These are phyloP conservation scores for Metschnikowia matae DNA, from an alignment of 805 yeast genomes.

Conservation along the genomic window DNA sequence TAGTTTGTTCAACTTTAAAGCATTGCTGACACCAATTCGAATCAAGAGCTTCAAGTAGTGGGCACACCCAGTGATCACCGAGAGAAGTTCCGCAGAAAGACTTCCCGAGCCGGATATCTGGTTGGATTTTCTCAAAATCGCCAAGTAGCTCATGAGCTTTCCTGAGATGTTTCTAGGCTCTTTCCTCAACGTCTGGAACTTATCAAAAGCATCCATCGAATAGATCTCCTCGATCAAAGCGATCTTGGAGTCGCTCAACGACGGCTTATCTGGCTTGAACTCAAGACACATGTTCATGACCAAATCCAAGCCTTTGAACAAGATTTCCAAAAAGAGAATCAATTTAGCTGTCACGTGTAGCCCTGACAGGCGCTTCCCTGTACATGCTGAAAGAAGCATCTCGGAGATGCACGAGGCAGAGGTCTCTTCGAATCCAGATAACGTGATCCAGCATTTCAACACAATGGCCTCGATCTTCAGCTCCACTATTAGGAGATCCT, in stretches of 20 bases:
- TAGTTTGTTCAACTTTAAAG: conserved; percentile 62
- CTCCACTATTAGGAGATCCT: conserved; percentile 55
- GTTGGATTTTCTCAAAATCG: conserved; percentile 65
- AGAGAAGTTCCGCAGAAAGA: conserved; percentile 62
- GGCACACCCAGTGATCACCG: conserved; percentile 85
- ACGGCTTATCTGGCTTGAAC: conserved; percentile 15
- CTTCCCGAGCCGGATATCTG: conserved; percentile 36
- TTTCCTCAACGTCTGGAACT: conserved; percentile 38
- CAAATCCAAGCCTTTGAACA: conserved; percentile 71
- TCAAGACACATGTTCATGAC: conserved; percentile 27
- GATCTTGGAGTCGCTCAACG: conserved; percentile 12
- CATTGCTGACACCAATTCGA: conserved; percentile 72
- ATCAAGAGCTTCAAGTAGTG: conserved; percentile 86
- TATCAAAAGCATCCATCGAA: conserved; percentile 19
- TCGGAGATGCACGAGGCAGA: conserved; percentile 87
- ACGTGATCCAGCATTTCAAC: conserved; percentile 75
- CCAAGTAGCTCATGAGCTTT: conserved; percentile 83
- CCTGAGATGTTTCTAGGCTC: conserved; percentile 88
- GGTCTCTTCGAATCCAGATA: conserved; percentile 86
- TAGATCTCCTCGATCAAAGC: conserved; percentile 22
- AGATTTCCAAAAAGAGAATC: conserved; percentile 66
- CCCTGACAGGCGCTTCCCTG: conserved; percentile 65
- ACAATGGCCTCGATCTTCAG: conserved; percentile 54
- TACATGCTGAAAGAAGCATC: conserved; percentile 82
- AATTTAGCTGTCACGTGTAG: conserved; percentile 65